Evolutionary conservation across 257 asterid species (phyloP).

Genomic region (Rhazya stricta): DNA sequence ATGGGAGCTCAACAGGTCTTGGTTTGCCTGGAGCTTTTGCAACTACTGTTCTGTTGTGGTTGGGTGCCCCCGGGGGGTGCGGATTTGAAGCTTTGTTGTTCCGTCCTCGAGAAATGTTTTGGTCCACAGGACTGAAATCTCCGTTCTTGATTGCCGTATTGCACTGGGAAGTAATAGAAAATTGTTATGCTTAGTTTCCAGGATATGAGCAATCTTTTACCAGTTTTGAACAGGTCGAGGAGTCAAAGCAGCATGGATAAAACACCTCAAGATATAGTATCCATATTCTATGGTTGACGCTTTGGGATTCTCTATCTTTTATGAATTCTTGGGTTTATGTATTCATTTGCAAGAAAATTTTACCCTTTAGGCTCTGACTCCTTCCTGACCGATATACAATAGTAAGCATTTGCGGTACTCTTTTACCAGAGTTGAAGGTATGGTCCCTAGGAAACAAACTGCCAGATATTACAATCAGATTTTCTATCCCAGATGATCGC

Average conservation of each 20-base stretch:
- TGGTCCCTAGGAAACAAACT: not conserved
- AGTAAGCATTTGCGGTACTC: not conserved
- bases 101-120: not conserved
- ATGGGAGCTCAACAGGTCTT: too few species aligned
- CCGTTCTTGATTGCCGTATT: not conserved
- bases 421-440: not conserved
- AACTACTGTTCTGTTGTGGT: not conserved
- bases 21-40: too few species aligned
- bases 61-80: too few species aligned
- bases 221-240: constrained; percentile 1
- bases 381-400: not conserved
- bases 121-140: not conserved
- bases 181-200: not conserved
- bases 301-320: not conserved
- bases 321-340: not conserved
- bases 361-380: too few species aligned
- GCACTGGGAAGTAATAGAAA: not conserved
- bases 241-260: constrained; percentile 4
- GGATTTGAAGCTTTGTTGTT: not conserved
- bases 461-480: not conserved
- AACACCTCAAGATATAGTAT: not conserved
- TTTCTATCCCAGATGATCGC: not conserved
- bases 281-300: too few species aligned
- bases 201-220: not conserved
- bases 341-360: not conserved